phyloP scores from a whole-genome alignment of 2,329 filamentous ascomycete species.

The Emmonsia crescens region DNA sequence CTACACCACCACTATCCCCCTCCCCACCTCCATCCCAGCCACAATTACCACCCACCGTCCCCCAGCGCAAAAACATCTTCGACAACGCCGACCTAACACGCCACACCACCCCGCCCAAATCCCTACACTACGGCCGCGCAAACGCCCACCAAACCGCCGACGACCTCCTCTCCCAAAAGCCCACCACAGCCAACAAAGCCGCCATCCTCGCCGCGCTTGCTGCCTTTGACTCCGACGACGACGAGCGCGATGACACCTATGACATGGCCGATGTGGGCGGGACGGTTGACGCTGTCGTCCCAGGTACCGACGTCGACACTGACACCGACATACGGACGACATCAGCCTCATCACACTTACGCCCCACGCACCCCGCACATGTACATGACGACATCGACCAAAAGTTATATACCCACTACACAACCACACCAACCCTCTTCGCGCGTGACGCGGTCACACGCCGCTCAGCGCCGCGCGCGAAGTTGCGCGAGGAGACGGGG shows the following conservation, averaged over 20 bases:
- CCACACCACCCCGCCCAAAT: conserved; percentile 54
- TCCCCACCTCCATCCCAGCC: conserved; percentile 23
- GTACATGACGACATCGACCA: conserved; percentile 44
- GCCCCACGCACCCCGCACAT: conserved; percentile 7
- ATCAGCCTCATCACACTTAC: conserved; percentile 5
- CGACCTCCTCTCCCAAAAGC: conserved; percentile 51
- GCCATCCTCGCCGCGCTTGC: conserved; percentile 81
- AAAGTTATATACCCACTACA: conserved; percentile 61
- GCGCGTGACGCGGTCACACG: conserved; percentile 60
- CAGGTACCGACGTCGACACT: conserved; percentile 38
- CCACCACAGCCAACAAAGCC: conserved; percentile 60
- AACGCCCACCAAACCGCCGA: conserved; percentile 57
- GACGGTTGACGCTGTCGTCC: conserved; percentile 55
- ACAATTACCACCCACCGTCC: conserved; percentile 27
- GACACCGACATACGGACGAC: conserved; percentile 27
- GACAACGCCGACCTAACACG: conserved; percentile 71
- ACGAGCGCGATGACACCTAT: conserved; percentile 95
- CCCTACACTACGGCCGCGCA: conserved; percentile 66
- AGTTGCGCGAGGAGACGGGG: conserved; percentile 62
- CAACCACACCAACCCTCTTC: conserved; percentile 54
- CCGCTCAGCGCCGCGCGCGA: conserved; percentile 49
- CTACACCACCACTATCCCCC: conserved; percentile 40
- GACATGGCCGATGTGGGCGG: conserved; percentile 87
- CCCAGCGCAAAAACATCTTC: conserved; percentile 60
- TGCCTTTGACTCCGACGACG: conserved; percentile 84